Base-by-base conservation (phyloP, 768 basidiomycete species). In the Suillus bovinus region DNA sequence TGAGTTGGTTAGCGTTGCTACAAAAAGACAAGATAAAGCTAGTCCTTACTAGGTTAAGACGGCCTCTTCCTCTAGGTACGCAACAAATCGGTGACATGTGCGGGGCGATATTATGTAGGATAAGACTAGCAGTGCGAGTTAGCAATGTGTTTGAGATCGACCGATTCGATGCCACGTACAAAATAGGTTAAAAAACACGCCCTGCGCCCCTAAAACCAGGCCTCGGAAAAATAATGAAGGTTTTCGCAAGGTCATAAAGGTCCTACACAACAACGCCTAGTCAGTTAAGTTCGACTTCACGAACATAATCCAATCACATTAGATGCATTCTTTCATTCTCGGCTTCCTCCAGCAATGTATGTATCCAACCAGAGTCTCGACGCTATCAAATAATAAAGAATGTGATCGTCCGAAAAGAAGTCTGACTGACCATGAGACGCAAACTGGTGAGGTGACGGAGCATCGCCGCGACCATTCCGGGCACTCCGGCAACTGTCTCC, bases 261-360 rank as follows among this genome's bases (percentile, higher is more conserved):
- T 97, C 87, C 93, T 91, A 61, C 60, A 67, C 46, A 58, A 67
- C 39, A 63, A 65, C 50, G 49, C 61, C 64, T 24, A 54, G 52
- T 64, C 61, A 57, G 59, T n/a, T 61, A 64, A 36, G 52, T 53
- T 38, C 42, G 44, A 42, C 33, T 17, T 58, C 59, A 42, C 33
- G 41, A 64, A 57, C 41, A 57, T 42, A 60, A 34, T 13, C 10
- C 31, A 73, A 84, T 69, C 63, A 92, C 90, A 96, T 91, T 58
- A 96, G 81, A 74, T 96, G 94, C 93, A 97, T 96, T 39, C 96
- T 81, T 78, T 99, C 96, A 72, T 99, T 99, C 72, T 99, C 94
- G 14, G 95, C 94, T 78, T 97, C 96, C 72, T 94, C 90, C 20
- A 97, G 79, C 49, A 94, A 84, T 7, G 94, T 96, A 72, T 95